Percentiles rank a stretch among this genome's conserved stretches.
Evolutionary conservation across 345 rosid species (phyloP).

Genomic region (Garcia nutans): DNA sequence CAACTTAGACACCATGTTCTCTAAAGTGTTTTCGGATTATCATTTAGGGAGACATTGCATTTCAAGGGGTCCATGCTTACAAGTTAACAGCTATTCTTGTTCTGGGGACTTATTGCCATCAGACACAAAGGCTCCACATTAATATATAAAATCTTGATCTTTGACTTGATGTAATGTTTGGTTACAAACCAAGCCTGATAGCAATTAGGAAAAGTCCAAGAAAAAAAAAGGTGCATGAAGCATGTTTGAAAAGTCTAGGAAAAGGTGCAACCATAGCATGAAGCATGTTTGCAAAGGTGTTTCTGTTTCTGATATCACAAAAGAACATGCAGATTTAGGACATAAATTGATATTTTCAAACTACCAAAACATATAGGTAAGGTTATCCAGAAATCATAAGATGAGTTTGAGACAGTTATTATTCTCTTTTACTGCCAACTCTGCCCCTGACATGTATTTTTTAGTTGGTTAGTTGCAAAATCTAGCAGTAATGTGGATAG

Average conservation of each 20-base stretch:
- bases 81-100: constrained; percentile 23
- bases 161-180: constrained; percentile 22
- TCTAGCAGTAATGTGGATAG: too few species aligned
- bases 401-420: not conserved
- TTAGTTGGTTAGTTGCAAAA: too few species aligned
- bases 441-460: too few species aligned
- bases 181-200: not conserved
- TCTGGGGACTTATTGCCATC: constrained; percentile 1
- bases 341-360: not conserved
- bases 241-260: not conserved
- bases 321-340: not conserved
- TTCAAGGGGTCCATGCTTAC: constrained; percentile 21
- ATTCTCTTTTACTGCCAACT: too few species aligned
- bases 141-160: constrained; percentile 16
- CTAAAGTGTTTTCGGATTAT: constrained; percentile 19
- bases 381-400: not conserved
- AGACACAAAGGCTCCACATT: constrained; percentile 24
- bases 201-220: constrained; percentile 4
- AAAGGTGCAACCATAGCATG: constrained; percentile 1
- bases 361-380: not conserved
- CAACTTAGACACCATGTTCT: constrained; percentile 30
- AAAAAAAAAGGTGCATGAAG: not conserved
- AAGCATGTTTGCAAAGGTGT: not conserved
- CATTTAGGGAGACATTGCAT: constrained; percentile 20
- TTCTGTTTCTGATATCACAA: not conserved